These are phyloP conservation scores for Coelastrella sp. DNA, from an alignment of 139 green algal genomes.

Conservation along the genomic window DNA sequence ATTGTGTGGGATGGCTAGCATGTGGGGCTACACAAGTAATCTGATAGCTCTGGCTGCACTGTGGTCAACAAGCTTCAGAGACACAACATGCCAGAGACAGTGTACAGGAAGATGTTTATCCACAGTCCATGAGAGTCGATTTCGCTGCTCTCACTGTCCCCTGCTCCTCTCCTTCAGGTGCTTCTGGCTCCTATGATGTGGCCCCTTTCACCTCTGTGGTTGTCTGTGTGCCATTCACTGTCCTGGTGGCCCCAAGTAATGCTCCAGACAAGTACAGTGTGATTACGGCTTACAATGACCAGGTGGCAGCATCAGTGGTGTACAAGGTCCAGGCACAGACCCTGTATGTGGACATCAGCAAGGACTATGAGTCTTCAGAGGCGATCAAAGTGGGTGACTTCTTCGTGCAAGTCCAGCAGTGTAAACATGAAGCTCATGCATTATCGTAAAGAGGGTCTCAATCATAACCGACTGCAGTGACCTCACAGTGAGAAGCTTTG, in stretches of 20 bases:
- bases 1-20: no score
- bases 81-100: no score
- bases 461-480: not conserved
- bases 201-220: not conserved
- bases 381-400: not conserved
- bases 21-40: no score
- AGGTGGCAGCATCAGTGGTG: not conserved
- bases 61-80: no score
- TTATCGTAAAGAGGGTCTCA: not conserved
- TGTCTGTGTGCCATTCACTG: conserved; percentile 17
- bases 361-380: not conserved
- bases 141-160: not conserved
- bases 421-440: not conserved
- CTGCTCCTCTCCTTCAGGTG: not conserved
- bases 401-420: not conserved
- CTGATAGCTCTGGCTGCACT: no score
- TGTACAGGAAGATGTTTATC: no score
- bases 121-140: no score
- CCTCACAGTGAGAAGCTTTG: not conserved
- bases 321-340: not conserved
- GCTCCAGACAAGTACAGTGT: not conserved
- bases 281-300: not conserved
- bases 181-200: not conserved
- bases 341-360: conserved; percentile 24
- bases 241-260: not conserved